Conservation (phyloP, 2,329 filamentous ascomycete genomes). For the Sporothrix pseudoabietina region DNA sequence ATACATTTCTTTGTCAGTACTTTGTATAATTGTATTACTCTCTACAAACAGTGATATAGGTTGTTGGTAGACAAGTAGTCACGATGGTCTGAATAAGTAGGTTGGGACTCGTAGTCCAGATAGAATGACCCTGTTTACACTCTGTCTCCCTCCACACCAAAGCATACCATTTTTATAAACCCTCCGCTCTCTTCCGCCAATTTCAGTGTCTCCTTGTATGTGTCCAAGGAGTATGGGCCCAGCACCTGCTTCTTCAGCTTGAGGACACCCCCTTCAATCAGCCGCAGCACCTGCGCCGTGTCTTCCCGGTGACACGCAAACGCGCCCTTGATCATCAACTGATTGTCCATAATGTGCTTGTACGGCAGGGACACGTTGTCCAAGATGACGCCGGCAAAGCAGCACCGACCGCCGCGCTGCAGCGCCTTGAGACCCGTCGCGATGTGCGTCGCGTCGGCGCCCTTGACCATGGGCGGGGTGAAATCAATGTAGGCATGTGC, state of each 20-base stretch:
- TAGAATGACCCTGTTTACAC: too few relatives aligned
- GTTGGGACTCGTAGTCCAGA: too few relatives aligned
- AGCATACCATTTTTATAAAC: neutral
- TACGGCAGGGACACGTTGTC: conserved; percentile 4
- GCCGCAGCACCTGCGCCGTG: neutral
- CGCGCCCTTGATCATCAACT: neutral
- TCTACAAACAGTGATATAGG: too few relatives aligned
- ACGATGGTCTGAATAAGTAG: too few relatives aligned
- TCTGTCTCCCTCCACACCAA: too few relatives aligned
- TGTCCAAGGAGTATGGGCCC: neutral
- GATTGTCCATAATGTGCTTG: neutral
- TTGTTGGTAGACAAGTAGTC: too few relatives aligned
- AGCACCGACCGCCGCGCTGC: neutral
- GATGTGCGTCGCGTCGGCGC: neutral
- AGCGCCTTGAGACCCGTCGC: neutral
- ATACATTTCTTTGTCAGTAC: too few relatives aligned
- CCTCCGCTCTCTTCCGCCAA: neutral
- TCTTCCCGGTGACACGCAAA: neutral
- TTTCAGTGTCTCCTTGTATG: neutral
- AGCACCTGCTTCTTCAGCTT: neutral
- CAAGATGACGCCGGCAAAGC: neutral
- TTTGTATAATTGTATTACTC: too few relatives aligned
- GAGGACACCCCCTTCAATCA: neutral
- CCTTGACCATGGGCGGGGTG: neutral
- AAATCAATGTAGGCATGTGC: neutral